phyloP scores from a whole-genome alignment of 768 basidiomycete genomes.

The Termitomyces sp. region DNA sequence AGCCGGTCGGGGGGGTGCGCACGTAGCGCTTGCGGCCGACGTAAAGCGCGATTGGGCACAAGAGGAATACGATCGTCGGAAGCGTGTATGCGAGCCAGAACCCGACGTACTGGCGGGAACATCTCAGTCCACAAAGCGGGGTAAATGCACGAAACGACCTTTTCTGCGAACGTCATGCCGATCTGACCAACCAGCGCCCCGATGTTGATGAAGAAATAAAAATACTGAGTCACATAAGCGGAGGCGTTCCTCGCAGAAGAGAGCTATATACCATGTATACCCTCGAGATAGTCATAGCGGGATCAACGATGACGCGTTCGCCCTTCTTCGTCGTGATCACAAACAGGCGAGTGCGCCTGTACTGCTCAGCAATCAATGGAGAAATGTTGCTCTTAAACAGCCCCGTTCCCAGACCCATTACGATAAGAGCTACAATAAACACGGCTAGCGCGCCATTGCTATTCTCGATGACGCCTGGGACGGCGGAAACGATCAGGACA shows the following conservation, averaged over 20 bases:
- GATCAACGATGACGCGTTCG: constrained; percentile 71
- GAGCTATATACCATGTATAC: constrained; percentile 59
- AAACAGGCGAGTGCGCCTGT: constrained; percentile 48
- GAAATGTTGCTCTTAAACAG: constrained; percentile 76
- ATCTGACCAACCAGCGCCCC: constrained; percentile 68
- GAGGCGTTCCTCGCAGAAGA: too few relatives aligned
- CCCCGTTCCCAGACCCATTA: constrained; percentile 60
- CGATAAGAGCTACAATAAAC: constrained; percentile 43
- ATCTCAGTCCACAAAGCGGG: neutral
- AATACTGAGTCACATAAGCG: constrained; percentile 32
- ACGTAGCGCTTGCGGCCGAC: constrained; percentile 49
- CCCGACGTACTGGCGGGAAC: constrained; percentile 42
- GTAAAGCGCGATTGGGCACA: constrained; percentile 56
- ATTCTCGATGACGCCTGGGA: constrained; percentile 45
- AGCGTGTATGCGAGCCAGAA: constrained; percentile 64
- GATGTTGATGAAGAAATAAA: constrained; percentile 70
- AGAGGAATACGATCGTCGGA: constrained; percentile 55
- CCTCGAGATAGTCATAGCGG: constrained; percentile 55
- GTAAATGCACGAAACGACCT: constrained; percentile 19
- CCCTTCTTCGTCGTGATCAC: constrained; percentile 44
- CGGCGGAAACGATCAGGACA: constrained; percentile 57
- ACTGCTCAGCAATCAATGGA: constrained; percentile 76
- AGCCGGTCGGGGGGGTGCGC: constrained; percentile 58
- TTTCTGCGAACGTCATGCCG: constrained; percentile 62
- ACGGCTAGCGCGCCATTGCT: constrained; percentile 12